A percentile compares a stretch with the other conserved stretches of the same genome.
Conservation (phyloP, 352 stramenopile genomes). For the Phytophthora ohioensis region DNA sequence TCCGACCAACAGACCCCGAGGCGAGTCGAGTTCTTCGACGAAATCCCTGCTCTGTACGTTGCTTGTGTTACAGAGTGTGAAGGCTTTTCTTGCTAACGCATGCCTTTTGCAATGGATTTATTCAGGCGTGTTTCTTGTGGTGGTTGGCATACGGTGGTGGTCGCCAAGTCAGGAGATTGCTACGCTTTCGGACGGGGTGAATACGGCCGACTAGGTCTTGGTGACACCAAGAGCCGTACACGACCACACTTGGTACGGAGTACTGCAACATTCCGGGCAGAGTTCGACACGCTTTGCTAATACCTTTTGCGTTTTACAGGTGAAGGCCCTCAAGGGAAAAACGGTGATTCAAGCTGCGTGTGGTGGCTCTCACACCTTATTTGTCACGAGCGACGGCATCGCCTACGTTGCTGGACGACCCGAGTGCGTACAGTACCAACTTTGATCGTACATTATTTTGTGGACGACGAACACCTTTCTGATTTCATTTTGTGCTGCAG, state of each 20-base stretch:
- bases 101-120: background rate
- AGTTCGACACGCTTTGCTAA: constrained; percentile 5
- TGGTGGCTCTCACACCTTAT: constrained; percentile 88
- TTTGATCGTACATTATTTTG: background rate
- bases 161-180: constrained; percentile 76
- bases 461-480: background rate
- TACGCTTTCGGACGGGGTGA: constrained; percentile 84
- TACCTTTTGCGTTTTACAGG: constrained; percentile 31
- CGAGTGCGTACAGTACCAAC: constrained; percentile 62
- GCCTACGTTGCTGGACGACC: constrained; percentile 84
- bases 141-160: constrained; percentile 85
- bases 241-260: constrained; percentile 61
- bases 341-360: constrained; percentile 77
- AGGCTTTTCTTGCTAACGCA: constrained; percentile 6
- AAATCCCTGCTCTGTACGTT: constrained; percentile 71
- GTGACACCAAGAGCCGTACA: constrained; percentile 78
- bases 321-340: constrained; percentile 70
- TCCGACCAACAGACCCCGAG: constrained; percentile 71
- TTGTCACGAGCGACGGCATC: constrained; percentile 86
- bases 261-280: background rate
- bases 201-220: constrained; percentile 88
- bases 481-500: constrained; percentile 35
- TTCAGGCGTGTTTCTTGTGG: constrained; percentile 80
- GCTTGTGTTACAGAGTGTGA: background rate
- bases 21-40: constrained; percentile 73